Conservation (phyloP, 2,329 filamentous ascomycete species). For the Thermothelomyces thermophilus region DNA sequence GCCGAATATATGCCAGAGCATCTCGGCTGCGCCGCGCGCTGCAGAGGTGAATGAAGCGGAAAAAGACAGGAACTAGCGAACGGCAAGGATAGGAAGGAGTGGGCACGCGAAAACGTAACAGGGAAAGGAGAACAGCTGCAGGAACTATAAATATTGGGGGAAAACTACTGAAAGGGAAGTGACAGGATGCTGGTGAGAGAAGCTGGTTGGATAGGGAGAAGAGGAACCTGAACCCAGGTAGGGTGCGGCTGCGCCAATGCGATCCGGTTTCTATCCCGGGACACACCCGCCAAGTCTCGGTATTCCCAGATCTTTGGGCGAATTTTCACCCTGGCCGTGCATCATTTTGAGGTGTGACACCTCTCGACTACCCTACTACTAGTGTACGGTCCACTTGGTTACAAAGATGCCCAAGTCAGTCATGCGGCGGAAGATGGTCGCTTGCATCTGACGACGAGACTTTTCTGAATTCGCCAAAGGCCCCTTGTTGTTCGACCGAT, state of each 20-base stretch:
- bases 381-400: background rate
- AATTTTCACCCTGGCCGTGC: background rate
- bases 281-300: background rate
- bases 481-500: no score
- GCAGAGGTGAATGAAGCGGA: background rate
- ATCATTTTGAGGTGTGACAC: background rate
- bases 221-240: background rate
- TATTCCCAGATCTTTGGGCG: background rate
- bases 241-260: conserved; percentile 4
- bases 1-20: conserved; percentile 24
- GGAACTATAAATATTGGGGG: background rate
- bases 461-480: background rate
- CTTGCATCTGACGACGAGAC: no score
- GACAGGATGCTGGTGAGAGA: background rate
- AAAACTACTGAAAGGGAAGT: background rate
- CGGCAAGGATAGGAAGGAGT: background rate
- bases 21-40: conserved; percentile 5
- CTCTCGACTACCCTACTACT: no score
- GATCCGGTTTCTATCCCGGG: background rate
- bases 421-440: no score
- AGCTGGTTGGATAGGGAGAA: background rate
- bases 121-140: background rate
- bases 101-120: background rate
- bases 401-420: no score
- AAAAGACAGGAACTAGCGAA: conserved; percentile 1